phyloP scores from a whole-genome alignment of 2,329 filamentous ascomycete genomes.

The Cladophialophora immunda region DNA sequence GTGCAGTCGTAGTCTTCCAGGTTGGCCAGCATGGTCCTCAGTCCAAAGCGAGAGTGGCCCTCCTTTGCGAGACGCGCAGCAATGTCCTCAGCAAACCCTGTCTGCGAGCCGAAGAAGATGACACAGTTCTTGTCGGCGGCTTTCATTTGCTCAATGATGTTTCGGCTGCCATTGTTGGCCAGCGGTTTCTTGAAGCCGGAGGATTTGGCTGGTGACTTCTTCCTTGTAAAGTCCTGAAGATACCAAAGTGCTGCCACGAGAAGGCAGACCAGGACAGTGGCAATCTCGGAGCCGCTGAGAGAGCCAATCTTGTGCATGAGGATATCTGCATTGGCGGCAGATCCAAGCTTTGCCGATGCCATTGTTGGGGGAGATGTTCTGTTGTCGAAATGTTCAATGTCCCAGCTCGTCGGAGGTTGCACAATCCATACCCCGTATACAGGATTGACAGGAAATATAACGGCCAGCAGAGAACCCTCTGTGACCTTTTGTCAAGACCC shows the following conservation, averaged over 20 bases:
- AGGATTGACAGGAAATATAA: not conserved
- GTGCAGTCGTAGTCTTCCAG: conserved; percentile 98
- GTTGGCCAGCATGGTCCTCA: conserved; percentile 98
- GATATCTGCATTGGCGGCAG: conserved; percentile 1
- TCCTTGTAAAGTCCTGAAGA: not conserved
- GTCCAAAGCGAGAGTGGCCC: conserved; percentile 91
- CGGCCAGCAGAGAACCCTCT: not conserved
- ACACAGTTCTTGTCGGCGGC: conserved; percentile 96
- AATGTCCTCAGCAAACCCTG: conserved; percentile 97
- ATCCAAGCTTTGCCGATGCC: not conserved
- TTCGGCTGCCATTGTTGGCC: not conserved
- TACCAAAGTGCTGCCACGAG: not conserved
- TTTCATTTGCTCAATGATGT: conserved; percentile 77
- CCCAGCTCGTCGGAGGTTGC: not conserved
- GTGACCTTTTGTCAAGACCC: not conserved
- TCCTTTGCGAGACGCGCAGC: conserved; percentile 95
- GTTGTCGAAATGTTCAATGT: not conserved
- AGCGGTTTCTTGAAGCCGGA: not conserved
- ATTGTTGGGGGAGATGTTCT: not conserved
- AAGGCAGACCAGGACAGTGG: not conserved
- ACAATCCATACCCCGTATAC: not conserved
- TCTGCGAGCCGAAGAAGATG: conserved; percentile 98
- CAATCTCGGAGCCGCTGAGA: not conserved
- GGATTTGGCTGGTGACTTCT: not conserved
- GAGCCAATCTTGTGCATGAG: not conserved